These are phyloP conservation scores for Royoungia palumana DNA, from an alignment of 768 basidiomycete genomes.

Conservation along the genomic window DNA sequence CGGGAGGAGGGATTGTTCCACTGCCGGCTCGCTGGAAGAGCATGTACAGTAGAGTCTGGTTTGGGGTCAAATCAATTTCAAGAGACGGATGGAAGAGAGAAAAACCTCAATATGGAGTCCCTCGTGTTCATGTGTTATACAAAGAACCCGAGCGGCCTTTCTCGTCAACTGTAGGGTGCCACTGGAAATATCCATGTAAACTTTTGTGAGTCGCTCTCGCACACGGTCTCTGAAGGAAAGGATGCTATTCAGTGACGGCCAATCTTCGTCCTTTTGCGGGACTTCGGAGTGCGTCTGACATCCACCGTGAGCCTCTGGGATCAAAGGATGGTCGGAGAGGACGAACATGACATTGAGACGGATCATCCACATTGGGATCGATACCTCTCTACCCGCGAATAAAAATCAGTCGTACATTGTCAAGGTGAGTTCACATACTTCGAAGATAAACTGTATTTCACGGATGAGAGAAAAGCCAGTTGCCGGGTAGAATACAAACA, in stretches of 20 bases:
- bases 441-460: constrained; percentile 61
- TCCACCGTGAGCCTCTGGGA: neutral
- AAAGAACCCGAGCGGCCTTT: constrained; percentile 73
- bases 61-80: constrained; percentile 3
- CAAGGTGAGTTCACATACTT: constrained; percentile 41
- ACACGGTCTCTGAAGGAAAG: constrained; percentile 77
- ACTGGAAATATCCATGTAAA: constrained; percentile 72
- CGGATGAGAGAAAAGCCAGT: constrained; percentile 4
- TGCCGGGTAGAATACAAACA: constrained; percentile 10
- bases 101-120: constrained; percentile 76
- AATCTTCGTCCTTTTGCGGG: constrained; percentile 74
- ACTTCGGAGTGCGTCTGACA: constrained; percentile 84
- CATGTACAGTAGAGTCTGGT: constrained; percentile 88
- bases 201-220: constrained; percentile 59
- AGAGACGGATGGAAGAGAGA: neutral
- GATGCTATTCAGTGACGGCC: constrained; percentile 75
- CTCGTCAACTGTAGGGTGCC: constrained; percentile 51
- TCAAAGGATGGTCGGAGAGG: neutral
- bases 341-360: constrained; percentile 78
- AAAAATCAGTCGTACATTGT: neutral
- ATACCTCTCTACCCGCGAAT: constrained; percentile 71
- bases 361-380: constrained; percentile 92
- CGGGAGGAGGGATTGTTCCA: constrained; percentile 75
- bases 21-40: constrained; percentile 76
- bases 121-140: constrained; percentile 92